Conservation (phyloP, 2,329 filamentous ascomycete species). For the Malbranchea zuffiana region DNA sequence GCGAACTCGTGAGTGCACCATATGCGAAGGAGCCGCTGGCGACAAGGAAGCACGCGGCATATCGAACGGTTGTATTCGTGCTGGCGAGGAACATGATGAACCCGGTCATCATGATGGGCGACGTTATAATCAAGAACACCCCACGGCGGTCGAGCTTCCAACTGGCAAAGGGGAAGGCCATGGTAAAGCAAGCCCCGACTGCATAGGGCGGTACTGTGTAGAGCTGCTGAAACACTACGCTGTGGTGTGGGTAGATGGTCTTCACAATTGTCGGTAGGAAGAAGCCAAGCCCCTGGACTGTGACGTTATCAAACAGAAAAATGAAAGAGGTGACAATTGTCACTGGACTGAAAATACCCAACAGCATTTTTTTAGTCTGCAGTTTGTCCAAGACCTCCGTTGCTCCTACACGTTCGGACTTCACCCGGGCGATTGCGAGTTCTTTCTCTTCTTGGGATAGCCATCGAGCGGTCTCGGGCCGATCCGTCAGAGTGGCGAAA, state of each 20-base stretch:
- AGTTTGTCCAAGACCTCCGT: constrained; percentile 13
- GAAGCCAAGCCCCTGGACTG: constrained; percentile 53
- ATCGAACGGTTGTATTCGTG: constrained; percentile 8
- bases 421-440: constrained; percentile 12
- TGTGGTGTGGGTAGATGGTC: constrained; percentile 9
- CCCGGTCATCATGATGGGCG: constrained; percentile 8
- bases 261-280: constrained; percentile 13
- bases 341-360: constrained; percentile 11
- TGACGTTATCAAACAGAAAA: constrained; percentile 55
- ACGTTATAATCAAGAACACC: constrained; percentile 8
- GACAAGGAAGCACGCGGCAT: constrained; percentile 12
- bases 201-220: constrained; percentile 14
- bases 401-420: constrained; percentile 12
- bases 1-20: constrained; percentile 9
- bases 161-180: constrained; percentile 11
- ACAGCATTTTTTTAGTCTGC: constrained; percentile 8
- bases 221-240: constrained; percentile 28
- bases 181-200: constrained; percentile 10
- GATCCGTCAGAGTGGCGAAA: constrained; percentile 12
- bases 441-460: constrained; percentile 12
- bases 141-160: constrained; percentile 10
- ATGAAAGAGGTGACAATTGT: constrained; percentile 11
- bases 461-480: constrained; percentile 11
- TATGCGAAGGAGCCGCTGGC: constrained; percentile 11
- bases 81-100: constrained; percentile 13